Evolutionary conservation across 352 stramenopile genomes (phyloP).

Genomic region (Peronosclerospora sorghi): DNA sequence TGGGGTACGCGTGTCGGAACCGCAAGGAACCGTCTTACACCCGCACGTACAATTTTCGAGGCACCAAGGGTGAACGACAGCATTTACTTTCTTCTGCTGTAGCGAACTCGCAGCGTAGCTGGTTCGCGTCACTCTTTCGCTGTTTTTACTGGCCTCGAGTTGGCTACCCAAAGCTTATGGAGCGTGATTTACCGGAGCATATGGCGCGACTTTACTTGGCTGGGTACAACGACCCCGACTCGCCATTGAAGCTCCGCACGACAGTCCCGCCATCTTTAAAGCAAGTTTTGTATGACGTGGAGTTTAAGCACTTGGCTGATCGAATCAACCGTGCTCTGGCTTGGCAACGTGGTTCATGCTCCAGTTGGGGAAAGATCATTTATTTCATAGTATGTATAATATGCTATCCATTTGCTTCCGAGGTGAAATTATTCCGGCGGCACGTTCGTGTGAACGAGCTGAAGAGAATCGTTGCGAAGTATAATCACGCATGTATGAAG

Average conservation of each 20-base stretch:
- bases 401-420: constrained; percentile 59
- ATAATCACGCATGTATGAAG: constrained; percentile 79
- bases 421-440: constrained; percentile 52
- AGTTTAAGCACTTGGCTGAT: constrained; percentile 53
- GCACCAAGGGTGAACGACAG: constrained; percentile 43
- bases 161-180: constrained; percentile 65
- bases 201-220: constrained; percentile 70
- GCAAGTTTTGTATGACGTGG: constrained; percentile 54
- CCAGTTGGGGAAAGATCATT: constrained; percentile 48
- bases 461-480: constrained; percentile 63
- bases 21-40: constrained; percentile 56
- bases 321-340: constrained; percentile 50
- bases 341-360: constrained; percentile 35
- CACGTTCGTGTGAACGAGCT: constrained; percentile 67
- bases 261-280: constrained; percentile 47
- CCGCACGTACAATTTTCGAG: constrained; percentile 37
- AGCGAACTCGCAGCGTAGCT: constrained; percentile 38
- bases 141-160: constrained; percentile 72
- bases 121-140: constrained; percentile 42
- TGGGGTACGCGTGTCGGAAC: constrained; percentile 61
- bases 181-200: constrained; percentile 69
- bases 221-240: constrained; percentile 51
- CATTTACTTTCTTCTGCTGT: constrained; percentile 52
- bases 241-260: constrained; percentile 41
- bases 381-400: constrained; percentile 48